Evolutionary conservation across 1,284 basidiomycete genomes (phyloP).

Genomic region (Tausonia pullulans): DNA sequence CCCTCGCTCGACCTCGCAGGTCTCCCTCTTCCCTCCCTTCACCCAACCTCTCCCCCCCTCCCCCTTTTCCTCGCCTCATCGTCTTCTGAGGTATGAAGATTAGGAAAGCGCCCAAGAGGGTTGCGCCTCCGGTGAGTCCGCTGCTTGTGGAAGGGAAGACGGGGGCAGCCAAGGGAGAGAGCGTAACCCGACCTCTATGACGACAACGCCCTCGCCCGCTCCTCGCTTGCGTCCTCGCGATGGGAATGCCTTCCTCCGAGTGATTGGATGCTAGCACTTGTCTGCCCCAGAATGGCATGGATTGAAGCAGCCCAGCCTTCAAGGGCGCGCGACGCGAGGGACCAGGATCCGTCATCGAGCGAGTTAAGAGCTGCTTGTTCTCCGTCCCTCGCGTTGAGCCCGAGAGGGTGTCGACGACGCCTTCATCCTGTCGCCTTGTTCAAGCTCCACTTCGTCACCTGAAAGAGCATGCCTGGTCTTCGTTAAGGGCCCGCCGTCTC

Average conservation of each 20-base stretch:
- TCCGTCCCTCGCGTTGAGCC: too few relatives aligned
- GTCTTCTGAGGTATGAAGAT: slow-evolving; percentile 8
- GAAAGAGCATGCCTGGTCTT: too few relatives aligned
- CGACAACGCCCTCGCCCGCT: too few relatives aligned
- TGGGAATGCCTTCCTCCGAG: not conserved
- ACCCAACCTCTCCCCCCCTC: not conserved
- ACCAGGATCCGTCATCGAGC: too few relatives aligned
- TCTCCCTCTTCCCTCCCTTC: not conserved
- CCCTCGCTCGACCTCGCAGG: not conserved
- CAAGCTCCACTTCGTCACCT: too few relatives aligned
- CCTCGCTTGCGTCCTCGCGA: not conserved
- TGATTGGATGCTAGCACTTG: not conserved
- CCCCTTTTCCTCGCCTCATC: not conserved
- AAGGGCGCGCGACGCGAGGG: too few relatives aligned
- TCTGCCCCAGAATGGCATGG: too few relatives aligned
- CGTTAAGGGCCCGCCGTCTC: not conserved
- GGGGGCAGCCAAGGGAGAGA: not conserved
- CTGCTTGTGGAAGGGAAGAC: not conserved
- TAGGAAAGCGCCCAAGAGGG: slow-evolving; percentile 8
- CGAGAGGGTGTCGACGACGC: too few relatives aligned
- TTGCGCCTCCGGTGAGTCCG: slow-evolving; percentile 10
- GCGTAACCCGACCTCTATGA: not conserved
- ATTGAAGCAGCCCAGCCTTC: too few relatives aligned
- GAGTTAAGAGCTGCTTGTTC: too few relatives aligned
- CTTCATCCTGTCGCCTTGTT: too few relatives aligned